A percentile compares a stretch with the other conserved stretches of the same genome.
Evolutionary conservation across 164 flowering plant species (phyloP).

Genomic region (Paratinospora sagittata): DNA sequence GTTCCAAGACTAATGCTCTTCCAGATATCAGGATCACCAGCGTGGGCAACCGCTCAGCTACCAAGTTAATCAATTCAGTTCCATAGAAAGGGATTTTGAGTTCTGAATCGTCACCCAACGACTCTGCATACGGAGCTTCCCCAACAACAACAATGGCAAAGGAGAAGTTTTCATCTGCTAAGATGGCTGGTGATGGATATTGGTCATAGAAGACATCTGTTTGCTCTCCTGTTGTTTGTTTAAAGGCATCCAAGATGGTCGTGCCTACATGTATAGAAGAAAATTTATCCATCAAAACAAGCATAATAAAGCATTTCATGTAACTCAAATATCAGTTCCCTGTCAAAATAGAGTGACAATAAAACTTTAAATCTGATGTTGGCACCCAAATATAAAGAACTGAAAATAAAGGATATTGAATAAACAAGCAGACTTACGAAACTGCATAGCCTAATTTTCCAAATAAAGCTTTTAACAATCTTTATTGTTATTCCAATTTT

Average conservation of each 20-base stretch:
- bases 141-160: constrained; percentile 79
- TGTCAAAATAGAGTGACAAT: too few species aligned
- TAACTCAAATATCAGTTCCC: too few species aligned
- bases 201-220: constrained; percentile 54
- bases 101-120: constrained; percentile 51
- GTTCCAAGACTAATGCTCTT: constrained; percentile 61
- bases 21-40: constrained; percentile 68
- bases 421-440: too few species aligned
- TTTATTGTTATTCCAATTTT: too few species aligned
- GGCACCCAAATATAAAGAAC: too few species aligned
- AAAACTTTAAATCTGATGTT: too few species aligned
- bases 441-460: too few species aligned
- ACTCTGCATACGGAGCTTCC: constrained; percentile 72
- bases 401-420: too few species aligned
- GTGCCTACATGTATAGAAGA: constrained; percentile 37
- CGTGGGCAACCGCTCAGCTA: constrained; percentile 59
- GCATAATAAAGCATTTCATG: neutral
- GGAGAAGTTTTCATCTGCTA: constrained; percentile 41
- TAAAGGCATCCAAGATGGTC: constrained; percentile 66
- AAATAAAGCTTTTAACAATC: too few species aligned
- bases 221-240: constrained; percentile 41
- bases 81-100: constrained; percentile 58
- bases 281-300: neutral
- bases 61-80: constrained; percentile 32
- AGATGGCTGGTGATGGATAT: constrained; percentile 45